phyloP scores from a whole-genome alignment of 306 rosid genomes.

The Lagenaria siceraria region DNA sequence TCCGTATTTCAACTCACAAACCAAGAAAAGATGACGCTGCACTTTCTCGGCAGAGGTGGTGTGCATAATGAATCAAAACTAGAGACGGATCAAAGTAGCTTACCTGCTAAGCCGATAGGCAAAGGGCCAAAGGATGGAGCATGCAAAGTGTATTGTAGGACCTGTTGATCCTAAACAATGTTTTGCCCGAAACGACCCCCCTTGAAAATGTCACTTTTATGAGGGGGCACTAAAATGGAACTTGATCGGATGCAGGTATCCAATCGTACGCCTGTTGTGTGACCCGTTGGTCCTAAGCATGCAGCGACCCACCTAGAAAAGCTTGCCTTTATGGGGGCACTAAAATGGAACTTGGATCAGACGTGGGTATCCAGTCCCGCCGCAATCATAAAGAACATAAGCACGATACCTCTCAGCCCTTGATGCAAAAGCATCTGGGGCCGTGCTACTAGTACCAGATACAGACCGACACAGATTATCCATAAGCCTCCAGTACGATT shows the following conservation, averaged over 20 bases:
- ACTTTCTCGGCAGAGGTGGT: not conserved
- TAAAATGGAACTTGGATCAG: too few relatives aligned
- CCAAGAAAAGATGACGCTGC: not conserved
- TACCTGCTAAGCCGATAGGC: not conserved
- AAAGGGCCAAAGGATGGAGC: not conserved
- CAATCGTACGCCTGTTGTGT: too few relatives aligned
- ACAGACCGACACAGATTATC: not conserved
- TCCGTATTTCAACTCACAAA: not conserved
- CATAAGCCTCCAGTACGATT: not conserved
- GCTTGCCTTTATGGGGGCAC: too few relatives aligned
- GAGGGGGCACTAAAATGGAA: not conserved
- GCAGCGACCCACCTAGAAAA: too few relatives aligned
- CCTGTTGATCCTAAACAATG: not conserved
- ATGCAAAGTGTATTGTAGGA: not conserved
- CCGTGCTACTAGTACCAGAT: not conserved
- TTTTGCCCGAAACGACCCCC: not conserved
- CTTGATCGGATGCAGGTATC: not conserved
- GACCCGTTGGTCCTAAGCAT: too few relatives aligned
- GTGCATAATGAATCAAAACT: not conserved
- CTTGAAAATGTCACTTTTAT: not conserved
- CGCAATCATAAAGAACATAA: not conserved
- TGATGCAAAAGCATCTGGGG: not conserved
- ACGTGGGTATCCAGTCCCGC: too few relatives aligned
- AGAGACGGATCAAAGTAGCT: not conserved
- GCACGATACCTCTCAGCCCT: not conserved